Evolutionary conservation across 805 yeast genomes (phyloP).

Genomic region (Zygosaccharomyces kombuchaensis): DNA sequence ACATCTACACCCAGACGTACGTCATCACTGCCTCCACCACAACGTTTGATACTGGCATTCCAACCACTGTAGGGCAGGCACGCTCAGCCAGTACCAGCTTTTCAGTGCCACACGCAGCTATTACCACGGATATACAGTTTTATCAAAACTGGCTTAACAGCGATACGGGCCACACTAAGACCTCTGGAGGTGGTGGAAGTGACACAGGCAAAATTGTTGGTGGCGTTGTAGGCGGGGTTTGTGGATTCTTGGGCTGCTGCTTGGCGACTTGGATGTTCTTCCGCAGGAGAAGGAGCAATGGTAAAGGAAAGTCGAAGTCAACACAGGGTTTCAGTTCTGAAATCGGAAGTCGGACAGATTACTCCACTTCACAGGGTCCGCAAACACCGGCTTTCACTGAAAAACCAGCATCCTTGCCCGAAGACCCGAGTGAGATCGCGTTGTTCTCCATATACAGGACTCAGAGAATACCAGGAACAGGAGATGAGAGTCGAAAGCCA

Average conservation of each 20-base stretch:
- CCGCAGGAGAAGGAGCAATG: constrained; percentile 14
- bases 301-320: neutral
- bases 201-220: constrained; percentile 27
- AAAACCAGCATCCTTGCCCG: constrained; percentile 5
- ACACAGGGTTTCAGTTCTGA: constrained; percentile 19
- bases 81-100: constrained; percentile 15
- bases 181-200: neutral
- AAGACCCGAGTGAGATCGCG: constrained; percentile 1
- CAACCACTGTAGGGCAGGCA: constrained; percentile 16
- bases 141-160: constrained; percentile 27
- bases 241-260: constrained; percentile 24
- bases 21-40: constrained; percentile 18
- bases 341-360: constrained; percentile 21
- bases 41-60: constrained; percentile 19
- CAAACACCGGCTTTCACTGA: constrained; percentile 3
- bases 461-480: constrained; percentile 2
- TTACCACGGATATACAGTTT: constrained; percentile 23
- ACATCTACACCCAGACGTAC: constrained; percentile 17
- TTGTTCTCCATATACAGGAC: constrained; percentile 6
- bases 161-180: constrained; percentile 9
- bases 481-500: neutral
- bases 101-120: constrained; percentile 19
- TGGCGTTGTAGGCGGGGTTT: constrained; percentile 31
- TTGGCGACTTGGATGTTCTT: constrained; percentile 22
- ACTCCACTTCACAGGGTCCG: constrained; percentile 8